phyloP scores from a whole-genome alignment of 2,329 filamentous ascomycete species.

The Trichoderma koningiopsis region DNA sequence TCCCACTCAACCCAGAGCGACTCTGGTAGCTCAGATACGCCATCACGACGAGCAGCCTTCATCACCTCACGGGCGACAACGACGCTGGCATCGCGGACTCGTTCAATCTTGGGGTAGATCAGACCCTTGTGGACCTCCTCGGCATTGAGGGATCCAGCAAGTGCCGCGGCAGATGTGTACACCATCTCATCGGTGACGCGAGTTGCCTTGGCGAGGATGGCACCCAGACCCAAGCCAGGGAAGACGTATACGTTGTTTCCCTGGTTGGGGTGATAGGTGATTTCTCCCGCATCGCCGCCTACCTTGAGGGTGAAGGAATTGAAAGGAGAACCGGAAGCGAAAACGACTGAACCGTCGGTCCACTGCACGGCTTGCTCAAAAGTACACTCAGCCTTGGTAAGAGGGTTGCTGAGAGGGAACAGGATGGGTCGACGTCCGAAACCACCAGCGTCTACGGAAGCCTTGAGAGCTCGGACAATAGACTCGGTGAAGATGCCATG shows the following conservation, averaged over 20 bases:
- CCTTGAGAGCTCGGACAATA: conserved; percentile 72
- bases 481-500: conserved; percentile 92
- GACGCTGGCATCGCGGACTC: conserved; percentile 87
- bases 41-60: conserved; percentile 82
- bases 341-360: conserved; percentile 89
- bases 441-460: conserved; percentile 63
- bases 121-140: conserved; percentile 82
- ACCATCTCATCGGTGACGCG: conserved; percentile 94
- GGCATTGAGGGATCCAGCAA: conserved; percentile 74
- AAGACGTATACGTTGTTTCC: conserved; percentile 93
- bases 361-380: conserved; percentile 90
- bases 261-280: conserved; percentile 76
- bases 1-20: conserved; percentile 72
- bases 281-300: conserved; percentile 53
- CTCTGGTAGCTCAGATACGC: conserved; percentile 70
- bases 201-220: conserved; percentile 86
- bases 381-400: conserved; percentile 95
- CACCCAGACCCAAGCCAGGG: conserved; percentile 90
- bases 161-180: conserved; percentile 84
- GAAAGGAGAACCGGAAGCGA: conserved; percentile 95
- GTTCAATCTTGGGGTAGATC: conserved; percentile 87
- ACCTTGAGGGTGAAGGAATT: conserved; percentile 67
- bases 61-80: conserved; percentile 89
- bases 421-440: conserved; percentile 81
- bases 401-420: conserved; percentile 95